Conservation (phyloP, 805 yeast genomes). For the Starmerella vitae region DNA sequence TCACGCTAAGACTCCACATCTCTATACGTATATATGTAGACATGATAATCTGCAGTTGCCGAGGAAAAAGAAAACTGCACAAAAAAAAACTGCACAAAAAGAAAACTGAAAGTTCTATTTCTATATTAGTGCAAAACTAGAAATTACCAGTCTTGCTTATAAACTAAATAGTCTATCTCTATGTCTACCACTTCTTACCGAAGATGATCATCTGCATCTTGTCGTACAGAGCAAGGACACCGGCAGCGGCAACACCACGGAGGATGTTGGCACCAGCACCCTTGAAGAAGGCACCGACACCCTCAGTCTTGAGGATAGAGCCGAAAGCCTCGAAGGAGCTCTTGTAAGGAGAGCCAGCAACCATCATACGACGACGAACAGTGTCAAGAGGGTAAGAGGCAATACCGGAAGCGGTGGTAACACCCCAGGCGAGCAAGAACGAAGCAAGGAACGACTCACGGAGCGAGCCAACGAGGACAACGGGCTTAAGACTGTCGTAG, state of each 20-base stretch:
- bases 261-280: conserved; percentile 98
- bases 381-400: conserved; percentile 97
- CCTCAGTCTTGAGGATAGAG: conserved; percentile 84
- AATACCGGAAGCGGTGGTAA: conserved; percentile 91
- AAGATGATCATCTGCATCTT: conserved; percentile 81
- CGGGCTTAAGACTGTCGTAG: conserved; percentile 87
- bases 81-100: too few species aligned
- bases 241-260: conserved; percentile 99
- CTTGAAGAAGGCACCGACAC: conserved; percentile 79
- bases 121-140: too few species aligned
- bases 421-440: conserved; percentile 89
- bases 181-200: conserved; percentile 51
- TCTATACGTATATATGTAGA: too few species aligned
- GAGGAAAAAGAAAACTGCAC: too few species aligned
- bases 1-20: too few species aligned
- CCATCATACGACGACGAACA: conserved; percentile 98
- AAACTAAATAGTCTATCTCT: too few species aligned
- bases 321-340: conserved; percentile 86
- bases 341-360: conserved; percentile 90
- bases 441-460: conserved; percentile 85
- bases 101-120: too few species aligned
- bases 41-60: too few species aligned
- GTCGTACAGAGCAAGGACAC: conserved; percentile 93
- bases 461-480: conserved; percentile 75
- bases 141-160: too few species aligned